Conservation (phyloP, 2,329 filamentous ascomycete species). For the Fusarium fujikuroi region DNA sequence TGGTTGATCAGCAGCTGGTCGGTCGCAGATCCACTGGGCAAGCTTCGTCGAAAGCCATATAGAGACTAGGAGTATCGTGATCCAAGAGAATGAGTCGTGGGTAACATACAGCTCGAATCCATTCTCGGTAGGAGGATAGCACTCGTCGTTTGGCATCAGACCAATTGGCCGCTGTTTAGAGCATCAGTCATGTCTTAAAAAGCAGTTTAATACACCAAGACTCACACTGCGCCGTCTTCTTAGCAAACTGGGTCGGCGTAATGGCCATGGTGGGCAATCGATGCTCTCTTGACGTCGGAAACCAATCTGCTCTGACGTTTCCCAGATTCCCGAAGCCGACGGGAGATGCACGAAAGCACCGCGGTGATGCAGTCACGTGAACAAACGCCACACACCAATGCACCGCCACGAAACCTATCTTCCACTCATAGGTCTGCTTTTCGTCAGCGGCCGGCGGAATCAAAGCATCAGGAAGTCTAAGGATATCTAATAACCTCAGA, state of each 20-base stretch:
- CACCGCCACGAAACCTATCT: constrained; percentile 36
- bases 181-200: constrained; percentile 49
- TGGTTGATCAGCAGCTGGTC: constrained; percentile 29
- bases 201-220: constrained; percentile 31
- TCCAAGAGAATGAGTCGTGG: background rate
- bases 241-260: constrained; percentile 91
- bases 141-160: constrained; percentile 88
- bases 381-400: constrained; percentile 20
- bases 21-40: background rate
- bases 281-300: constrained; percentile 47
- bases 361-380: constrained; percentile 46
- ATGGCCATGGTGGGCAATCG: constrained; percentile 77
- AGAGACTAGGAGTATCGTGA: background rate
- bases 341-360: constrained; percentile 42
- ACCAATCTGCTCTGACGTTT: constrained; percentile 48
- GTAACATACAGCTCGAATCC: constrained; percentile 89
- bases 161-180: constrained; percentile 81
- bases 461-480: background rate
- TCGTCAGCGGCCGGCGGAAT: constrained; percentile 33
- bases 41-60: background rate
- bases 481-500: background rate
- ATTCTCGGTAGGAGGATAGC: constrained; percentile 89
- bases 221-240: constrained; percentile 82
- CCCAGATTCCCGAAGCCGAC: constrained; percentile 39
- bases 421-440: constrained; percentile 36